A percentile compares a stretch with the other conserved stretches of the same genome.
Evolutionary conservation across 2,329 filamentous ascomycete genomes (phyloP).

Genomic region (Shiraia sp.): DNA sequence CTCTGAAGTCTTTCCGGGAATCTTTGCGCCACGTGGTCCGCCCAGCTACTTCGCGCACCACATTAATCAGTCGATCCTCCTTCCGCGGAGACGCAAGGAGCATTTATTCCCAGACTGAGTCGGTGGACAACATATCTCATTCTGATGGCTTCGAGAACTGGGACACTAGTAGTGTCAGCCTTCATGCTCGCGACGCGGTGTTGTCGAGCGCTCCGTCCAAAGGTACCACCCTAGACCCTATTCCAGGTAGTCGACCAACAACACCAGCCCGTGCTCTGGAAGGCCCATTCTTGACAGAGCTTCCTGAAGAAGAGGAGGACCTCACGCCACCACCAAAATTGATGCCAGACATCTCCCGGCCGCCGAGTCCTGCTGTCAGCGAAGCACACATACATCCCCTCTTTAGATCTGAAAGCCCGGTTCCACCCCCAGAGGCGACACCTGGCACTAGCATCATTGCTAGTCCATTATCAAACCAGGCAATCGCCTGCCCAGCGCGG

Average conservation of each 20-base stretch:
- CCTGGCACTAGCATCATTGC: constrained; percentile 73
- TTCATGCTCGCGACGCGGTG: constrained; percentile 60
- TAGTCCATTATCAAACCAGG: constrained; percentile 68
- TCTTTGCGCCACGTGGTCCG: constrained; percentile 45
- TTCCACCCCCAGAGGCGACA: constrained; percentile 64
- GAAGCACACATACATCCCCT: constrained; percentile 78
- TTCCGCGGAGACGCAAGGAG: constrained; percentile 37
- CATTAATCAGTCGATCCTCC: constrained; percentile 38
- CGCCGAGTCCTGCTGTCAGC: constrained; percentile 48
- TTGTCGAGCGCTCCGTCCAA: constrained; percentile 42
- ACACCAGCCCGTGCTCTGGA: constrained; percentile 67
- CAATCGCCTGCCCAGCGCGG: constrained; percentile 53
- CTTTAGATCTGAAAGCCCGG: constrained; percentile 73
- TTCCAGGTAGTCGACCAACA: constrained; percentile 68
- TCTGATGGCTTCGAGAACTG: constrained; percentile 72
- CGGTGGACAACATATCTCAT: constrained; percentile 43
- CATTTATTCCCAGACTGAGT: constrained; percentile 38
- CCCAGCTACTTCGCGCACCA: constrained; percentile 43
- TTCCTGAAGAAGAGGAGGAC: constrained; percentile 31
- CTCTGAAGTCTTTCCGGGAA: constrained; percentile 41
- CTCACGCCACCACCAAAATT: constrained; percentile 39
- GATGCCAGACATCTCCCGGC: constrained; percentile 38
- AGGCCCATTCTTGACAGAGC: constrained; percentile 45
- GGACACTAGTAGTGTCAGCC: constrained; percentile 72
- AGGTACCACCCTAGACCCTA: constrained; percentile 67